Conservation (phyloP, 1,284 basidiomycete species). For the Cerrena zonata region DNA sequence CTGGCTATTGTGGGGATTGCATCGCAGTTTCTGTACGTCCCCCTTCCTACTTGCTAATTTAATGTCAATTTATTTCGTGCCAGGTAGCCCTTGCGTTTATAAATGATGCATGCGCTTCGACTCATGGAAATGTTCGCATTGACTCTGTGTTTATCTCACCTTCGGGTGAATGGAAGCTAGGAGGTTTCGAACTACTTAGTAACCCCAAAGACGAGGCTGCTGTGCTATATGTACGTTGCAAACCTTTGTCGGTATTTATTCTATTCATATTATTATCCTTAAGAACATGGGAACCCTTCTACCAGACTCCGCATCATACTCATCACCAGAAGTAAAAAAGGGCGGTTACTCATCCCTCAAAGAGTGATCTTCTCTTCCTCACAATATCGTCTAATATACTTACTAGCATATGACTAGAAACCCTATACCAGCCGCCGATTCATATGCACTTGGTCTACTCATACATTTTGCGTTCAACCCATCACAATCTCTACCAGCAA, state of each 20-base stretch:
- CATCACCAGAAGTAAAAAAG: conserved; percentile 88
- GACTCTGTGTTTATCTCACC: conserved; percentile 84
- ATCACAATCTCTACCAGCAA: conserved; percentile 62
- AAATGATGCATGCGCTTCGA: conserved; percentile 79
- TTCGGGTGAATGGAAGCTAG: conserved; percentile 94
- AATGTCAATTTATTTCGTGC: background rate
- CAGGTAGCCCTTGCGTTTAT: conserved; percentile 88
- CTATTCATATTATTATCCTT: background rate
- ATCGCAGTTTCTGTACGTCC: conserved; percentile 79
- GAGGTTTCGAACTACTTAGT: conserved; percentile 89
- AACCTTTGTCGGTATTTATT: conserved; percentile 11
- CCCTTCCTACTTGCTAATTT: background rate
- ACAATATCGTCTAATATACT: conserved; percentile 5
- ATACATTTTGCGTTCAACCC: conserved; percentile 86
- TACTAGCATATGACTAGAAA: conserved; percentile 39
- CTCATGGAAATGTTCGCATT: conserved; percentile 81
- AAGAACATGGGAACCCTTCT: conserved; percentile 69
- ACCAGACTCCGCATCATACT: conserved; percentile 53
- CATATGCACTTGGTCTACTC: conserved; percentile 82
- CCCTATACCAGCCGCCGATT: conserved; percentile 70
- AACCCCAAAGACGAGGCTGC: conserved; percentile 72
- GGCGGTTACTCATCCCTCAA: conserved; percentile 79
- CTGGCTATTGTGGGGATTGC: conserved; percentile 92
- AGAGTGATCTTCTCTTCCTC: conserved; percentile 52
- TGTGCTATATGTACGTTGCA: conserved; percentile 67